These are phyloP conservation scores for Oryza glaberrima DNA, from an alignment of 176 grass and related monocot genomes.

Conservation along the genomic window DNA sequence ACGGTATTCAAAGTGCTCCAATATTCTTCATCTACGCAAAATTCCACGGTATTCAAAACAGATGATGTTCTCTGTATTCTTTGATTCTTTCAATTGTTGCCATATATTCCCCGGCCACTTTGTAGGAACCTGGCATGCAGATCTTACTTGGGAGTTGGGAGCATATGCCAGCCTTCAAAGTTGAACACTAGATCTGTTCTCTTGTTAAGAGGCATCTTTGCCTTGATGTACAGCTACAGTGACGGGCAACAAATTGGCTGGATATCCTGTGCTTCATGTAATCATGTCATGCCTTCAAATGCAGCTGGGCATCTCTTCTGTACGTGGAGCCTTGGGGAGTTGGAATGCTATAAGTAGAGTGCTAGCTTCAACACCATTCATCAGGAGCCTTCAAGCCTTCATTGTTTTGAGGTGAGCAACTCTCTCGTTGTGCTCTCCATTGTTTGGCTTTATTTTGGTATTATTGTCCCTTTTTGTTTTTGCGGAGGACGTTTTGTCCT, in stretches of 20 bases:
- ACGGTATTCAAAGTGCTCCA: not conserved
- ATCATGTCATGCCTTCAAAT: constrained; percentile 24
- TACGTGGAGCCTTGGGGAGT: not conserved
- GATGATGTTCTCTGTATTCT: constrained; percentile 46
- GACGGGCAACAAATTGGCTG: constrained; percentile 13
- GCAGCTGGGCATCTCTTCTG: constrained; percentile 30
- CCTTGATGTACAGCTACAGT: constrained; percentile 15
- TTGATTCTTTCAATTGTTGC: constrained; percentile 21
- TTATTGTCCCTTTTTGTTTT: constrained; percentile 1
- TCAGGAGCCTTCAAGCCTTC: constrained; percentile 23
- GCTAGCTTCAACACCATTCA: constrained; percentile 38
- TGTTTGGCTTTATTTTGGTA: not conserved
- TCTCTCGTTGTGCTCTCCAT: not conserved
- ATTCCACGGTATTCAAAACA: constrained; percentile 2
- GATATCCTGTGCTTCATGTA: constrained; percentile 9
- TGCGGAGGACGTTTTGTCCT: not conserved
- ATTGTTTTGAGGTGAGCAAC: constrained; percentile 30
- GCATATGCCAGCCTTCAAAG: constrained; percentile 1
- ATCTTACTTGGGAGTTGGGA: constrained; percentile 14
- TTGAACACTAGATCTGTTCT: constrained; percentile 6
- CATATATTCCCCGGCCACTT: constrained; percentile 38
- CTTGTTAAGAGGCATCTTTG: constrained; percentile 20
- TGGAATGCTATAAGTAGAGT: constrained; percentile 46
- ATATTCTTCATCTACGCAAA: constrained; percentile 33
- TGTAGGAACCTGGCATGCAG: not conserved